Conservation (phyloP, 306 rosid species). For the Hippophae rhamnoides region DNA sequence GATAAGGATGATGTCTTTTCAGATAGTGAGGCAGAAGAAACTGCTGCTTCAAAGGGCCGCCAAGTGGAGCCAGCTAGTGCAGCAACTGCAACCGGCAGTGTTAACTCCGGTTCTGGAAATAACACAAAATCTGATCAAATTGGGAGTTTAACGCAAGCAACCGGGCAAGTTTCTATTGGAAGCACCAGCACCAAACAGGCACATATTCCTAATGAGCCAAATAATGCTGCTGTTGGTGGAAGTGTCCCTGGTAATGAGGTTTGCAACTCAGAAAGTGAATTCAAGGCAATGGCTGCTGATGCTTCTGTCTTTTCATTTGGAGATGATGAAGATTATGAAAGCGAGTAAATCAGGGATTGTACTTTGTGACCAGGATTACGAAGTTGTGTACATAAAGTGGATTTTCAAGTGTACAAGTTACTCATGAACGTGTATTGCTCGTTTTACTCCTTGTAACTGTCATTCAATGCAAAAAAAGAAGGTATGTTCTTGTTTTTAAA, state of each 20-base stretch:
- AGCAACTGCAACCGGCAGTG: constrained; percentile 26
- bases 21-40: constrained; percentile 66
- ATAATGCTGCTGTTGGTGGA: constrained; percentile 31
- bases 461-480: no score
- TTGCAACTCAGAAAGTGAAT: constrained; percentile 69
- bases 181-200: constrained; percentile 27
- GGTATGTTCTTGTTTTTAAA: no score
- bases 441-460: no score
- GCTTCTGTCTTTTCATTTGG: constrained; percentile 94
- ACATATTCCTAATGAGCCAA: constrained; percentile 31
- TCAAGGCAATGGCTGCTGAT: constrained; percentile 99
- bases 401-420: no score
- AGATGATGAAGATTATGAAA: constrained; percentile 90
- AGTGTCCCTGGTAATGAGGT: constrained; percentile 28
- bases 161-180: constrained; percentile 62
- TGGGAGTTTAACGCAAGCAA: constrained; percentile 40
- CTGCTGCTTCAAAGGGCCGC: constrained; percentile 52
- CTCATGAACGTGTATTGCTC: no score
- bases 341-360: constrained; percentile 42
- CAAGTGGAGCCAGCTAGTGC: constrained; percentile 37
- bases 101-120: constrained; percentile 35
- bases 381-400: constrained; percentile 47
- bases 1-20: constrained; percentile 90
- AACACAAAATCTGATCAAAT: constrained; percentile 36
- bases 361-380: constrained; percentile 4